phyloP scores from a whole-genome alignment of 2,329 filamentous ascomycete genomes.

The Cladosporium sp. region DNA sequence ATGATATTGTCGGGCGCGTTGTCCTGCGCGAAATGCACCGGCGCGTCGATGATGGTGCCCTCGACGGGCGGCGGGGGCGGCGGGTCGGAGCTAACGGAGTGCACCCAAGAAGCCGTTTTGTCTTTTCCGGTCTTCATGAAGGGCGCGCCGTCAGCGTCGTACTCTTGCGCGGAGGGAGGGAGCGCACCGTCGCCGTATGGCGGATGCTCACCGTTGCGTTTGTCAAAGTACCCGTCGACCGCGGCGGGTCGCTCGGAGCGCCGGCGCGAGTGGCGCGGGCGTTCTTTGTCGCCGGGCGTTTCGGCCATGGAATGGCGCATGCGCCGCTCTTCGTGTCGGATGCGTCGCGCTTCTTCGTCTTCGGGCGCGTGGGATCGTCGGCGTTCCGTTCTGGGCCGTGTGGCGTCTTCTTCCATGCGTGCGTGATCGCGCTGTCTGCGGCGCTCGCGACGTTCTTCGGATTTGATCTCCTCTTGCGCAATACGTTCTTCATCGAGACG shows the following conservation, averaged over 20 bases:
- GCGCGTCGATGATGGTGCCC: slow-evolving; percentile 45
- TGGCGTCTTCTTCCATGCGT: slow-evolving; percentile 18
- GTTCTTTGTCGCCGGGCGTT: slow-evolving; percentile 25
- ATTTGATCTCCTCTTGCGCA: slow-evolving; percentile 24
- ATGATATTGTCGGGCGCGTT: slow-evolving; percentile 17
- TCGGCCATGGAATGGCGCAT: slow-evolving; percentile 36
- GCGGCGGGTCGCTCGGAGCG: slow-evolving; percentile 32
- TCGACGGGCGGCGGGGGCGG: slow-evolving; percentile 43
- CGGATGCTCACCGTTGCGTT: slow-evolving; percentile 36
- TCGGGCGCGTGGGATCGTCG: slow-evolving; percentile 22
- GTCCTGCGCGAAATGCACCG: slow-evolving; percentile 27
- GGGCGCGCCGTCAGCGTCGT: slow-evolving; percentile 24
- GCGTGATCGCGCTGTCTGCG: slow-evolving; percentile 24
- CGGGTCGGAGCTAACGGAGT: slow-evolving; percentile 42
- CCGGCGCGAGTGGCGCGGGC: slow-evolving; percentile 27
- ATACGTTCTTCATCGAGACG: slow-evolving; percentile 28
- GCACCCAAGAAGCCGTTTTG: slow-evolving; percentile 49
- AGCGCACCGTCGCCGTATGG: slow-evolving; percentile 27
- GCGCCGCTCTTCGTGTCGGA: slow-evolving; percentile 42
- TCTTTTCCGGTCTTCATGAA: slow-evolving; percentile 33
- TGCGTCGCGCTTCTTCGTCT: slow-evolving; percentile 32
- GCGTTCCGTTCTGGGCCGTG: slow-evolving; percentile 26
- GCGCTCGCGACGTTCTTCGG: slow-evolving; percentile 26
- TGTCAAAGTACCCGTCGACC: slow-evolving; percentile 42
- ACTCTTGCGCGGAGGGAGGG: slow-evolving; percentile 21